Evolutionary conservation across 2,329 filamentous ascomycete species (phyloP), one percentile per base, ranked within the genome.

Genomic region (Pseudonectria foliicola): DNA sequence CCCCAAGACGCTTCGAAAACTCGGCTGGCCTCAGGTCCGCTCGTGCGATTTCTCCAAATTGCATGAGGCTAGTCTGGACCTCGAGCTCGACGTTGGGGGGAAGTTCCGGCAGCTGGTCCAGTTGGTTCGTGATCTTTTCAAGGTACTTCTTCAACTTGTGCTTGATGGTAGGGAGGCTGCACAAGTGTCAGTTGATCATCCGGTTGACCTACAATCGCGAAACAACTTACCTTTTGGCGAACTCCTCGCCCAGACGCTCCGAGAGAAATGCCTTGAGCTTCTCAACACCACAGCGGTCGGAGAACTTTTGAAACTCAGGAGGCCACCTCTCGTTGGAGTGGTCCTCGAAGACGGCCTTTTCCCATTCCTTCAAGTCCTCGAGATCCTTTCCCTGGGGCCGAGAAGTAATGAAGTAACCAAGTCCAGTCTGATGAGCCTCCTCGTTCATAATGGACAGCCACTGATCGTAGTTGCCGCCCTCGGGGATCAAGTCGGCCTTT

Each of bases 331-430:
- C 54, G 34, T 55, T 43, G 3, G 47, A 49, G 12, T 58, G 42
- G 1, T 58, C 50, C 10, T 67, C 62, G 36, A 79, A 78, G 28
- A 76, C 68, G 1, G 58, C 50, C 10, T 73, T 67, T 33, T 79
- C 75, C 61, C 67, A 75, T 2, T 56, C 58, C 7, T 60, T 62
- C 3, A 74, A 64, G n/a, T 68, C 61, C 3, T 73, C 70, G 1
- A 81, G 61, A 0, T 68, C 61, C 32, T 75, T 68, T 1, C 61
- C 63, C 18, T 74, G 71, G 3, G 81, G 80, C 2, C 82, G 75
- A 0, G 81, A 84, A 0, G 89, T 85, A 7, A 85, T 76, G 42
- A 81, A 93, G 51, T 90, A 95, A 0, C 83, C 84, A n/a, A 85
- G 69, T 0, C 79, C 80, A 0, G 89, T 72, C 0, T 55, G 52